Base-by-base conservation (phyloP, 1,284 basidiomycete genomes). In the Fistulina hepatica region DNA sequence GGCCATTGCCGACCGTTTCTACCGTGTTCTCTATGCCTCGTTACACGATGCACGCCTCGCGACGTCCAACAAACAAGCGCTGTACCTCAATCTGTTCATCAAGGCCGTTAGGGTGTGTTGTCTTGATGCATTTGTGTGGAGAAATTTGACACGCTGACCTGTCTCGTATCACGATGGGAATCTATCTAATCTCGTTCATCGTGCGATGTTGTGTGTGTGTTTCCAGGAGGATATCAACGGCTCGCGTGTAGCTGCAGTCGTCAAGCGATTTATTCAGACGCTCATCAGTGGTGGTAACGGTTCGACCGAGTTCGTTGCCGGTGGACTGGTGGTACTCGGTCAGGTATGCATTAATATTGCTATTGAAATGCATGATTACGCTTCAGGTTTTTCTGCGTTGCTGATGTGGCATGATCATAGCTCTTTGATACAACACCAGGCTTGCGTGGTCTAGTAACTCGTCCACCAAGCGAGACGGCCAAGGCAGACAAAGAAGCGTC, bases 41-140 rank as follows among this genome's bases (percentile, higher is more conserved):
- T 65, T 98, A 5, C 74, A 85, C 24, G 94, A 99, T 52, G 64
- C 68, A 0, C 79, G 95, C 9, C 69, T 99, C 5, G 69, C 79
- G 12, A 69, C 71, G 2, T 91, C 91, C 12, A 88, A 84, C 21
- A 97, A 98, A 57, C 92, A 97, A 57, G 90, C 93, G 6, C 89
- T 98, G 81, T 98, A 97, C 58, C 73, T 99, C 47, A 98, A 98
- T 57, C 63, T 99, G 15, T 60, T 97, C 15, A 94, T 95, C 74
- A 94, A 91, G 55, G 81, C 89, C n/a, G n/a, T n/a, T n/a, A n/a
- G n/a, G n/a, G n/a, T n/a, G n/a, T n/a, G n/a, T n/a, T n/a, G n/a
- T n/a, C n/a, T n/a, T n/a, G n/a, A n/a, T n/a, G n/a, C n/a, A n/a
- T n/a, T n/a, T n/a, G n/a, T n/a, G n/a, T n/a, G n/a, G n/a, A n/a